phyloP scores from a whole-genome alignment of 2,329 filamentous ascomycete species.

The Phaeoacremonium minimum region DNA sequence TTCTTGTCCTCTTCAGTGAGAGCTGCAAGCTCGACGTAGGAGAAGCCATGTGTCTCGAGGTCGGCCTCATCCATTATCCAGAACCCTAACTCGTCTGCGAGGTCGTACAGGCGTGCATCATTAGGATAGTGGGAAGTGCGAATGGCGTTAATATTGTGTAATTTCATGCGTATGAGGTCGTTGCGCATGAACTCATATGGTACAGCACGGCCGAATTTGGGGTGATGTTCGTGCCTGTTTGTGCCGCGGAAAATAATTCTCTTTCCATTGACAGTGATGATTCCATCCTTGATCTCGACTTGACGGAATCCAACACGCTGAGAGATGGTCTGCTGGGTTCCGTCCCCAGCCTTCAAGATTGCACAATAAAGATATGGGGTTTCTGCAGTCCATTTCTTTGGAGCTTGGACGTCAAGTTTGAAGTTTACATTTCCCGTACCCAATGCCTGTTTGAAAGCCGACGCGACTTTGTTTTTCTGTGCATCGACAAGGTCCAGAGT shows the following conservation, averaged over 20 bases:
- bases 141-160: slow-evolving; percentile 66
- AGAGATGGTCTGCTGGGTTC: slow-evolving; percentile 34
- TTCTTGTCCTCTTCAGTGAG: slow-evolving; percentile 18
- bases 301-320: slow-evolving; percentile 62
- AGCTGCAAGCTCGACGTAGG: slow-evolving; percentile 22
- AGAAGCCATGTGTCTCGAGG: slow-evolving; percentile 26
- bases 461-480: slow-evolving; percentile 9
- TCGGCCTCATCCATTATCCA: slow-evolving; percentile 59
- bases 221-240: slow-evolving; percentile 69
- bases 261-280: slow-evolving; percentile 61
- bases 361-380: slow-evolving; percentile 58
- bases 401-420: slow-evolving; percentile 36
- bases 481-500: slow-evolving; percentile 14
- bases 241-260: slow-evolving; percentile 63
- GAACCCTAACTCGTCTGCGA: slow-evolving; percentile 60
- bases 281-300: slow-evolving; percentile 55
- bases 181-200: slow-evolving; percentile 55
- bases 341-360: slow-evolving; percentile 27
- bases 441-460: slow-evolving; percentile 16
- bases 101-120: slow-evolving; percentile 54
- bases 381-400: slow-evolving; percentile 66
- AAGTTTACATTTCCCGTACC: slow-evolving; percentile 29
- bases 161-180: slow-evolving; percentile 64
- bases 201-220: slow-evolving; percentile 56
- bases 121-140: slow-evolving; percentile 65